These are phyloP conservation scores for Pneumocystis canis DNA, from an alignment of 1,139 yeast species.

Conservation along the genomic window DNA sequence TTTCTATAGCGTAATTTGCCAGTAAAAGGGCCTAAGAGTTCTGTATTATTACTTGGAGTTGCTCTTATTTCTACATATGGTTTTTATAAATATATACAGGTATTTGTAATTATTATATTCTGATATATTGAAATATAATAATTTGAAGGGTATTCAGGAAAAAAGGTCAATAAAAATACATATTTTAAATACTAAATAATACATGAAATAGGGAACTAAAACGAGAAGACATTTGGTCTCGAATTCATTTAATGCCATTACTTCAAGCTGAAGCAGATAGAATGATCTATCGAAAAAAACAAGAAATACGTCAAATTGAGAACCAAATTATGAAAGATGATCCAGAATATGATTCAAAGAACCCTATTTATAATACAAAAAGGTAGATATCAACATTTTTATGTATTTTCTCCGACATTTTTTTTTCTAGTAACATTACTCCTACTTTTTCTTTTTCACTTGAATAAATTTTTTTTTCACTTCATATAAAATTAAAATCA, in stretches of 20 bases:
- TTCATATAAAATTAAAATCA: no score
- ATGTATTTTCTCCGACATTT: background rate
- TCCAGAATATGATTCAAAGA: slow-evolving; percentile 43
- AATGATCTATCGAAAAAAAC: slow-evolving; percentile 57
- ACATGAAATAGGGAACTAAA: slow-evolving; percentile 38
- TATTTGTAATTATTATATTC: slow-evolving; percentile 22
- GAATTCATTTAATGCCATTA: slow-evolving; percentile 59
- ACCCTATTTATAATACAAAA: slow-evolving; percentile 33
- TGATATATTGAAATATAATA: slow-evolving; percentile 60
- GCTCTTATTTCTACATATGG: slow-evolving; percentile 64
- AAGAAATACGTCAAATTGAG: slow-evolving; percentile 56
- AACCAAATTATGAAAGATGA: slow-evolving; percentile 45
- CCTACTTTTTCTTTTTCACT: background rate
- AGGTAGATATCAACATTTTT: slow-evolving; percentile 17
- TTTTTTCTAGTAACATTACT: background rate
- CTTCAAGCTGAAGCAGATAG: slow-evolving; percentile 75
- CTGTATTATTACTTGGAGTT: slow-evolving; percentile 71
- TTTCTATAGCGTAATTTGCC: background rate
- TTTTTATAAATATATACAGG: slow-evolving; percentile 37
- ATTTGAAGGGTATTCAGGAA: slow-evolving; percentile 56
- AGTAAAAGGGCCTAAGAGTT: slow-evolving; percentile 12
- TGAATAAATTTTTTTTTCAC: background rate
- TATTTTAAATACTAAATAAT: background rate
- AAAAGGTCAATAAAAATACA: slow-evolving; percentile 26
- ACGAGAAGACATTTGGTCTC: slow-evolving; percentile 66